These are phyloP conservation scores for Sordariomycetes sp. DNA, from an alignment of 2,329 filamentous ascomycete species.

Conservation along the genomic window DNA sequence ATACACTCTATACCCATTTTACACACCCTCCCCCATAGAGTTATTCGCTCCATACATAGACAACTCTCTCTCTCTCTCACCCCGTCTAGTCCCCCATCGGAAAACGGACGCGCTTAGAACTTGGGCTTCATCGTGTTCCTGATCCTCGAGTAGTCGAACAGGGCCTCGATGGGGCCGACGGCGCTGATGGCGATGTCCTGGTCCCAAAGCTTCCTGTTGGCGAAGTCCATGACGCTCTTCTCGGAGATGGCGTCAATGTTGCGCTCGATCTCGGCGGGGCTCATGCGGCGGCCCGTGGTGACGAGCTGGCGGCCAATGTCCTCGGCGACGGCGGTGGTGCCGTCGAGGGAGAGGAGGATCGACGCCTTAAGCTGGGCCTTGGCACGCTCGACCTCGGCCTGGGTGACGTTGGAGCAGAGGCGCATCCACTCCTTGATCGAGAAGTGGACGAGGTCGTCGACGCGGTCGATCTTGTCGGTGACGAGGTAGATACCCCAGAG, in stretches of 20 bases:
- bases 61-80: background rate
- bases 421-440: constrained; percentile 96
- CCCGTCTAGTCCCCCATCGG: background rate
- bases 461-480: constrained; percentile 70
- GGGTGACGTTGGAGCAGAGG: constrained; percentile 74
- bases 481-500: constrained; percentile 99
- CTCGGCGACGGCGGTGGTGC: constrained; percentile 92
- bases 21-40: constrained; percentile 18
- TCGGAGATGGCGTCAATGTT: constrained; percentile 79
- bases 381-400: constrained; percentile 91
- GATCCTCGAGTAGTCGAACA: constrained; percentile 65
- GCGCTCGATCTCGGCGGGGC: constrained; percentile 87
- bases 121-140: constrained; percentile 83
- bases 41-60: background rate
- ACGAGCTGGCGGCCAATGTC: constrained; percentile 98
- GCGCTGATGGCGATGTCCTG: constrained; percentile 90
- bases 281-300: constrained; percentile 87
- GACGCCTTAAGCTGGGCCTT: constrained; percentile 99
- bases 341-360: constrained; percentile 91
- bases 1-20: constrained; percentile 41
- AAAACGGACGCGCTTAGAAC: constrained; percentile 26
- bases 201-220: constrained; percentile 92
- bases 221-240: constrained; percentile 96
- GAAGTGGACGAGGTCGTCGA: constrained; percentile 97
- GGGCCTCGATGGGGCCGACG: constrained; percentile 82